Evolutionary conservation across 106 monocot species (phyloP), one percentile per base, ranked within the genome.

Genomic region (Platanthera guangdongensis): DNA sequence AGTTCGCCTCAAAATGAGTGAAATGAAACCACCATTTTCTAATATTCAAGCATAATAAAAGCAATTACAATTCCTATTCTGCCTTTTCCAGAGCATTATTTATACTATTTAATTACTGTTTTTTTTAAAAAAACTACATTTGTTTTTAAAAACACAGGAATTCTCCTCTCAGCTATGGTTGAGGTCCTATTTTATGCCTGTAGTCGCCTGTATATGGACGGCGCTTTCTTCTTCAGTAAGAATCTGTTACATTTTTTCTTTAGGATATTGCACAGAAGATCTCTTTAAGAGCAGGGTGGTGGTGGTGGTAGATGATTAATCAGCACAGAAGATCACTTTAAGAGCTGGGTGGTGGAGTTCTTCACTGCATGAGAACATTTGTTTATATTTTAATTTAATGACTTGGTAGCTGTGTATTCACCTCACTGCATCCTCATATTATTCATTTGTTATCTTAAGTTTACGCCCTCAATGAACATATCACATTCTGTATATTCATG

Each of bases 121-220:
- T 53, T 0, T 53, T 53, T 25, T 25, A 25, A 25, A 25, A 53
- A 53, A 0, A 3, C 47, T 70, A 16, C 8, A 47, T 46, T 68
- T 39, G 39, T 14, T 5, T 47, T 70, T 70, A 16, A 70, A 21
- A 48, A 48, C 47, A 16, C 70, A 70, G 47, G 70, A 70, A 25
- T 70, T 70, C n/a, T 70, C 45, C 47, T 2, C 70, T 48, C 15
- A 47, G 47, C 16, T 45, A 16, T 70, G 70, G 47, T 15, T 70
- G 47, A 15, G 47, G 47, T 47, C 47, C 45, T 47, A 21, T 70
- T 16, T 16, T 47, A 16, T 70, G 70, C 5, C n/a, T 47, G 1
- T 70, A 70, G 45, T n/a, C 47, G 47, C 70, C 47, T 70, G 70
- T 70, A 70, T 70, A 48, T 70, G 70, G 70, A 70, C 47, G 16